phyloP scores from a whole-genome alignment of 2,329 filamentous ascomycete genomes.

The Penicillium hesseltinei region DNA sequence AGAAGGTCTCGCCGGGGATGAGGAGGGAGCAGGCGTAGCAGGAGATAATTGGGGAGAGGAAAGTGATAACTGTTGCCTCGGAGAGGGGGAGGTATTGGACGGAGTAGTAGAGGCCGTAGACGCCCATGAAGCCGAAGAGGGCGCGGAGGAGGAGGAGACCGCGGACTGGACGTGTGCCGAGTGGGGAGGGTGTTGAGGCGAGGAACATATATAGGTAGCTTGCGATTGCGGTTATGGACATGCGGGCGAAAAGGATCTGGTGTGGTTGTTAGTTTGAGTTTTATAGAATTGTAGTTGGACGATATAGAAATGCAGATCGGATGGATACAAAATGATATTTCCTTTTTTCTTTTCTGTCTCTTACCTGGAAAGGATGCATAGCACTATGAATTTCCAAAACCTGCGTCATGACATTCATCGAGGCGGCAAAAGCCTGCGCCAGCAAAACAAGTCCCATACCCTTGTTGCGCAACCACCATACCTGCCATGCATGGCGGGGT shows the following conservation, averaged over 20 bases:
- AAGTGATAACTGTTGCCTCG: slow-evolving; percentile 87
- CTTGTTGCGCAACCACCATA: slow-evolving; percentile 63
- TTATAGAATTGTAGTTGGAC: background rate
- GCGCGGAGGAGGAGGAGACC: slow-evolving; percentile 67
- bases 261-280: background rate
- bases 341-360: background rate
- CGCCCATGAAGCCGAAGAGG: slow-evolving; percentile 70
- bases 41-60: slow-evolving; percentile 74
- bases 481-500: slow-evolving; percentile 30
- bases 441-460: slow-evolving; percentile 70
- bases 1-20: slow-evolving; percentile 71
- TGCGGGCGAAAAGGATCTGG: slow-evolving; percentile 74
- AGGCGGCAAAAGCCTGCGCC: slow-evolving; percentile 75
- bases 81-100: slow-evolving; percentile 77
- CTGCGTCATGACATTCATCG: slow-evolving; percentile 82
- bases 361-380: slow-evolving; percentile 74
- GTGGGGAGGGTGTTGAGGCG: slow-evolving; percentile 63
- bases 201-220: slow-evolving; percentile 73
- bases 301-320: background rate
- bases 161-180: slow-evolving; percentile 67
- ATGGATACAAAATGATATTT: background rate
- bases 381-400: slow-evolving; percentile 68
- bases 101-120: slow-evolving; percentile 74
- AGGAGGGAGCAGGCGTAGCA: slow-evolving; percentile 77
- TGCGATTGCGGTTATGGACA: slow-evolving; percentile 68